Conservation (phyloP, 2,329 filamentous ascomycete genomes). For the Ophiostoma sp. region DNA sequence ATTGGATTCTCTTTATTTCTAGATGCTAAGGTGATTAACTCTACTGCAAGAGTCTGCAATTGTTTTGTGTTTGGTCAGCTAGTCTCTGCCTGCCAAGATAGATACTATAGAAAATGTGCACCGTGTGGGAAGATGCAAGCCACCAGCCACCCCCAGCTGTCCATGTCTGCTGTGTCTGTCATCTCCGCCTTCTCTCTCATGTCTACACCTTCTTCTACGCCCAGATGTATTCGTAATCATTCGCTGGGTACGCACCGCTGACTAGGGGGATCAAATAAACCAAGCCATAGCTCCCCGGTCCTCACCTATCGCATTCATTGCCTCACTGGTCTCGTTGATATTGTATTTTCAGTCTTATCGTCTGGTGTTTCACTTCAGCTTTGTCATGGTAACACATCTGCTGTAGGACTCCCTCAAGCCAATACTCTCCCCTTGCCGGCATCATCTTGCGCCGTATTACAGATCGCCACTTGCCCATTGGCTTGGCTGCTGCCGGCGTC, state of each 20-base stretch:
- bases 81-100: too few species aligned
- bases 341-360: background rate
- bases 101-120: too few species aligned
- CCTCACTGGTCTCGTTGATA: background rate
- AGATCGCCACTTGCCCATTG: background rate
- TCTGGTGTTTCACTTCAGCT: slow-evolving; percentile 1
- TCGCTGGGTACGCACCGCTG: too few species aligned
- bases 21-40: too few species aligned
- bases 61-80: too few species aligned
- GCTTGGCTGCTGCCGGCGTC: background rate
- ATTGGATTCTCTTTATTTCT: too few species aligned
- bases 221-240: too few species aligned
- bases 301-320: background rate
- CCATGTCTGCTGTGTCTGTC: background rate
- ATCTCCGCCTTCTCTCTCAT: too few species aligned
- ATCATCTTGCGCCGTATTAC: background rate
- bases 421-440: background rate
- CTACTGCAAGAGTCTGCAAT: too few species aligned
- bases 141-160: background rate
- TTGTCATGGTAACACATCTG: background rate
- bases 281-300: too few species aligned
- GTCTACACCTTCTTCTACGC: too few species aligned
- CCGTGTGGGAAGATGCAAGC: background rate
- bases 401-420: background rate
- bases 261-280: too few species aligned